Evolutionary conservation across 768 basidiomycete species (phyloP), one percentile per base, ranked within the genome.

Genomic region (Auricularia sp.): DNA sequence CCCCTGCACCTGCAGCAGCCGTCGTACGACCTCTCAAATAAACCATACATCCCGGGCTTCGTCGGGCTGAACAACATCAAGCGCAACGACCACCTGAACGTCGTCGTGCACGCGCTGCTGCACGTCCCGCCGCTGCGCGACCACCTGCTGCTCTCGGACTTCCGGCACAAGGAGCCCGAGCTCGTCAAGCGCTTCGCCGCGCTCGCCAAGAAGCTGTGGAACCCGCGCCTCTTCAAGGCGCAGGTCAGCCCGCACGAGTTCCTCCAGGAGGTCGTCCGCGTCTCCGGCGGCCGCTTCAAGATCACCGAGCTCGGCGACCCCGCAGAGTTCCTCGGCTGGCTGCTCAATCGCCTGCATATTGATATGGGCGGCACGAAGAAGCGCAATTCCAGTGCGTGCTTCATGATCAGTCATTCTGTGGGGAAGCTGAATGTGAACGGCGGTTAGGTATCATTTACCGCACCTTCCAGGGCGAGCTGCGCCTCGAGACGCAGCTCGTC

Each of bases 241-340:
- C 97, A 99, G 81, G 94, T 98, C 69, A 91, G 88, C 69, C 97
- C 97, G n/a, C 97, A 99, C 73, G 97, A 99, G 73, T 94, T 98
- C 74, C 77, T 99, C 64, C 97, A 99, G 75, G 97, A 98, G 76
- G 95, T 98, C 64, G 88, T 89, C 69, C 83, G 93, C 67, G 88
- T 89, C 61, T 95, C 92, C 71, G 83, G 78, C 58, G 94, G 92
- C 16, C 93, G 92, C 77, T 98, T 95, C 77, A 87, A 91, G 67
- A 80, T 98, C 68, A 95, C 96, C 71, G 82, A 90, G 72, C 93
- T 94, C 76, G 97, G 97, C 1, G 97, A 99, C 74, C 97, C 97
- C 14, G 86, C 92, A 1, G 97, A 98, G 70, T 99, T 98, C 72
- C 76, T 99, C 53, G 87, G 92, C 36, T 99, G 97, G 97, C 74